Evolutionary conservation across 345 rosid genomes (phyloP), one percentile per base, ranked within the genome.

Genomic region (Eucalyptus microcorys): DNA sequence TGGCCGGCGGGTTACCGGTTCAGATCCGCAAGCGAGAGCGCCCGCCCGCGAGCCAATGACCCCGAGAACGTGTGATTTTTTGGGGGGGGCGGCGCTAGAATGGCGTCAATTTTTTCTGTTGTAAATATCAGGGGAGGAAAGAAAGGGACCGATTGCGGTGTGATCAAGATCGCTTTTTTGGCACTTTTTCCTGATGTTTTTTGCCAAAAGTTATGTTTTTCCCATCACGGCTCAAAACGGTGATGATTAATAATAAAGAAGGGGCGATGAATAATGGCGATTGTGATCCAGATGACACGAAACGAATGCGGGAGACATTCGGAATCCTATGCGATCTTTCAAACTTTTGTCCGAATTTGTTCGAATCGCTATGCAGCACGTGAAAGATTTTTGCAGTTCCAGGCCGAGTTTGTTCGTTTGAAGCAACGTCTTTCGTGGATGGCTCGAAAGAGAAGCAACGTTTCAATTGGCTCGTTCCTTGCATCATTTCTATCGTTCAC

Each of bases 1-100:
- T 93, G 94, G 95, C 92, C 49, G 93, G 93, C 50, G 95, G 95
- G 9, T 84, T 93, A 4, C 89, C 59, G n/a, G 94, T 92, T 30
- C 16, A 86, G 83, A 88, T 92, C 40, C 96, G 95, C 88, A 94
- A 92, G 80, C 94, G 96, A 40, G 94, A 96, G 91, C 94, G 93
- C 89, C 90, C 26, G 45, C 45, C 87, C 14, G 5, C 27, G 87
- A 85, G 52, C 57, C 57, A 6, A 37, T 37, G 83, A 10, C 15
- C 22, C 83, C 7, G 27, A 76, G 83, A 37, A 19, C 30, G 61
- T 37, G 45, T 71, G 27, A 71, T 71, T 37, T 37, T 12, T 1
- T 8, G 81, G 22, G 16, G 21, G 45, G 14, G 5, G 0, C 45
- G 7, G 19, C 26, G 1, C 45, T 22, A 37, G 81, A 37, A 37